Base-by-base conservation (phyloP, 2,329 filamentous ascomycete genomes). In the Cladorrhinum sp. region DNA sequence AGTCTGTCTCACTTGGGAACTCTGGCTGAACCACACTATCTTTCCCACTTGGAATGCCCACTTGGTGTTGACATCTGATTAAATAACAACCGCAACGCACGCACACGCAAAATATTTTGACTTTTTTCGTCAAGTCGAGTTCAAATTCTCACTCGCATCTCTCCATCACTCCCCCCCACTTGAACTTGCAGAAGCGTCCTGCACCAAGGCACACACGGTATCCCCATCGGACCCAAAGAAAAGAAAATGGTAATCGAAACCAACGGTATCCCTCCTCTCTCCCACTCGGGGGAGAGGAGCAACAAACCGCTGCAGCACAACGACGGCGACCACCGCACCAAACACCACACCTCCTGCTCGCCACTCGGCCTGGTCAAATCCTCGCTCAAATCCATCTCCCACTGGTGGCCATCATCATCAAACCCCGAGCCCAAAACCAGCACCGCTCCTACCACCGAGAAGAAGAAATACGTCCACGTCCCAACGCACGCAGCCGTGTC, bases 401-500 rank as follows among this genome's bases (percentile, higher is more conserved):
- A 48, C n/a, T 64, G 23, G 48, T 65, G 62, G 63, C 42, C 55
- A 10, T 52, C 57, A 24, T 53, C 55, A 28, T 57, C 54, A 12
- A 56, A 62, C 1, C 18, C 42, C 42, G 30, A 57, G 42, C 24
- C 18, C 1, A 55, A 42, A 12, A 12, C 61, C 24, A 18, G 51
- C 2, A 20, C 39, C 1, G 24, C 61, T 42, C 8, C 59, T 21
- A 54, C 9, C 33, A 16, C 14, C 33, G 33, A 36, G 33, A 36
- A 66, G 16, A 67, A 66, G 62, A 67, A 60, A 57, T 70, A 69
- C 58, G 58, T 64, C 52, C 68, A 75, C 63, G 65, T 70, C 9
- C 79, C 79, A 2, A 74, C 69, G n/a, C 74, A 80, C 60, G 77
- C 78, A 1, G 75, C 73, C 1, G 62, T 72, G 4, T 75, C 76